Evolutionary conservation across 2,329 filamentous ascomycete genomes (phyloP), one percentile per base, ranked within the genome.

Genomic region (Cercospora sesami): DNA sequence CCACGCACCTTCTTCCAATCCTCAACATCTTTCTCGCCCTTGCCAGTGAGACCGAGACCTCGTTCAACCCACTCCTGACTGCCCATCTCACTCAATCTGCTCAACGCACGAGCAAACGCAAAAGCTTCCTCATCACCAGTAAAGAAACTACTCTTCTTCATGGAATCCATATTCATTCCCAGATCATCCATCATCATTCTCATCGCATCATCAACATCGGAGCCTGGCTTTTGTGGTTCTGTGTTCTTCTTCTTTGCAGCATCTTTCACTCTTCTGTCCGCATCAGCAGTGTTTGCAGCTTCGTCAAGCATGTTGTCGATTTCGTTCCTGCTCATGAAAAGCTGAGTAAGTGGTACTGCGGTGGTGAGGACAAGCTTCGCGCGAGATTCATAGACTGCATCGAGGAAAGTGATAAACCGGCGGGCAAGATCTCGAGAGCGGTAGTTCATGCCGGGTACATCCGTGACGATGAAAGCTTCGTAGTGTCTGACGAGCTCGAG

Each of bases 291-390:
- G 21, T 67, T 67, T 0, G 76, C 71, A 23, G 71, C 70, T 12
- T 75, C 72, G 9, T 83, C 80, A 51, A 86, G 80, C 60, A 84
- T 80, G 67, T 81, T 78, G 66, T 75, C 76, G 63, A 84, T 74
- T 72, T 84, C 82, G 48, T 79, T 74, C 18, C 75, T 71, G 8
- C 77, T 75, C 68, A 80, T 76, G 68, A 98, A 99, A 36, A 98
- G 87, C 77, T 96, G 90, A 7, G 88, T 88, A 2, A 99, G 83
- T 0, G 94, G 93, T 60, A 94, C 92, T 48, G 90, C 93, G 3
- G 92, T 94, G 0, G 95, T 99, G 65, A 99, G 86, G 16, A 98
- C 94, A 7, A 99, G 86, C 81, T 97, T 98, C n/a, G 93, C 94
- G 79, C 94, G 87, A 30, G 86, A 85, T 80, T 99, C 95, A 77